Evolutionary conservation across 345 rosid species (phyloP), one percentile per base, ranked within the genome.

Genomic region (Moricandia arvensis): DNA sequence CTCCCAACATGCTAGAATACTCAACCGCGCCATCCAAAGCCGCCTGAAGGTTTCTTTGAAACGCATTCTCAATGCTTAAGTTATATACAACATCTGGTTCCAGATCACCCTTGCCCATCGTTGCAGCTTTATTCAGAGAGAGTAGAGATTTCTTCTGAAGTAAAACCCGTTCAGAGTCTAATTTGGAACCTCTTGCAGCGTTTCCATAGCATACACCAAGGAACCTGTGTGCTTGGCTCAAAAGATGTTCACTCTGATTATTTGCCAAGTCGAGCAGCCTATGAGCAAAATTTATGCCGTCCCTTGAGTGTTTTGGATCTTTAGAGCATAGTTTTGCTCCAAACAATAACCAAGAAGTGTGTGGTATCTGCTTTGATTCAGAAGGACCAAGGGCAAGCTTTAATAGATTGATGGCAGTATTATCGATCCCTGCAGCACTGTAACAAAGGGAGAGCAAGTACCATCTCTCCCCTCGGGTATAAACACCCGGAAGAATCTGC

Each of bases 371-470:
- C 76, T 82, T 90, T 63, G 96, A 82, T 81, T 96, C 90, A 41
- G 98, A 96, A 79, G 68, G 81, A 59, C 95, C 84, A 0, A 80
- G 80, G 63, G 89, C 82, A 77, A 89, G 85, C 79, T 82, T 85
- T 21, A 91, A 79, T 64, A 93, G 87, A 85, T 93, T 90, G 73
- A 93, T 75, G 57, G 98, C 93, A 30, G 82, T 72, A 73, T 88
- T 88, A 78, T 84, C 82, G 71, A 89, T 86, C 63, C 89, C 90
- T 3, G 90, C 90, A 75, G 96, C 96, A 75, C 82, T 79, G 75
- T 90, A 91, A 83, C 97, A 93, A 59, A 93, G 93, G 43, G 97
- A 94, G 60, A 96, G 96, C 78, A 86, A 71, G 81, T 88, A 87
- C 97, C 98, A 96, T 81, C 99, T 88, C 59, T 89, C 96, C 37